Evolutionary conservation across 2,329 filamentous ascomycete genomes (phyloP).

Genomic region (Hyphodiscus sp.): DNA sequence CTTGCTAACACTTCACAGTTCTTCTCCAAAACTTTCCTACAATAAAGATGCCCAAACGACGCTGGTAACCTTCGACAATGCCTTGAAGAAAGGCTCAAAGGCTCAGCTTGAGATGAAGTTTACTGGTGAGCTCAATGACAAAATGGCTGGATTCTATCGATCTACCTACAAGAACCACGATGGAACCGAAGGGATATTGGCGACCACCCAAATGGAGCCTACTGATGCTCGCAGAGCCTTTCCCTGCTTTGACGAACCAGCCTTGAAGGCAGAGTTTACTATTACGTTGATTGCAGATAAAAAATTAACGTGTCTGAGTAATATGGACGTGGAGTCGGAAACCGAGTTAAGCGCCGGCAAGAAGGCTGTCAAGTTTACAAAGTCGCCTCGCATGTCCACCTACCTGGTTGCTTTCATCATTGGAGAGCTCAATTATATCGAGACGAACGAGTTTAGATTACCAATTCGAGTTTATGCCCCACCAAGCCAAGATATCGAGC

Average conservation of each 20-base stretch:
- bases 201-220: slow-evolving; percentile 92
- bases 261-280: slow-evolving; percentile 87
- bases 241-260: slow-evolving; percentile 94
- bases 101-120: slow-evolving; percentile 74
- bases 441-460: slow-evolving; percentile 85
- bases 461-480: slow-evolving; percentile 93
- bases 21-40: slow-evolving; percentile 63
- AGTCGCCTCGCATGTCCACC: slow-evolving; percentile 89
- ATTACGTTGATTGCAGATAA: slow-evolving; percentile 88
- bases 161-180: slow-evolving; percentile 84
- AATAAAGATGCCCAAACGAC: slow-evolving; percentile 76
- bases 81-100: slow-evolving; percentile 67
- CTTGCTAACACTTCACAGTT: slow-evolving; percentile 38
- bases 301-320: slow-evolving; percentile 84
- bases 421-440: slow-evolving; percentile 88
- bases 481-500: slow-evolving; percentile 81
- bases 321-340: slow-evolving; percentile 89
- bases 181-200: slow-evolving; percentile 74
- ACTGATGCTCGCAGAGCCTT: slow-evolving; percentile 90
- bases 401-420: slow-evolving; percentile 93
- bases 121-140: slow-evolving; percentile 76
- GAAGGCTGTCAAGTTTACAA: slow-evolving; percentile 88
- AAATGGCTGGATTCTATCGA: slow-evolving; percentile 96
- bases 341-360: slow-evolving; percentile 63
- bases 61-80: slow-evolving; percentile 71